phyloP scores from a whole-genome alignment of 495 filamentous ascomycete genomes.

The Neurospora sublineolata region DNA sequence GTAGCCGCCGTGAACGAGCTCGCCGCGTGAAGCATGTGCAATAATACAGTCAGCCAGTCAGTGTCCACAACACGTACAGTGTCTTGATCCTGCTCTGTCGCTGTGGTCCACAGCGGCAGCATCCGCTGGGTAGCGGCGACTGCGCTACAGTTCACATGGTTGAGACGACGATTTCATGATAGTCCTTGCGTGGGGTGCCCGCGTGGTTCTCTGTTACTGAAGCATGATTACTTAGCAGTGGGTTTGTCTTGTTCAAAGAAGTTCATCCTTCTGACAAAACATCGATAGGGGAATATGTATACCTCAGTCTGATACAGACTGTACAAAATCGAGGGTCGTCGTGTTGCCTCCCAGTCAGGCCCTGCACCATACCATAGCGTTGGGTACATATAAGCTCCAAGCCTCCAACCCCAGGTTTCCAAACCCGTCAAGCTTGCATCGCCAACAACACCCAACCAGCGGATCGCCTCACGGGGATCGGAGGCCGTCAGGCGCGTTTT shows the following conservation, averaged over 20 bases:
- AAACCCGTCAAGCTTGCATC: background rate
- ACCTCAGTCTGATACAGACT: no score
- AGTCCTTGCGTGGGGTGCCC: background rate
- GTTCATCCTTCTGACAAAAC: no score
- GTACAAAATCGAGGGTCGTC: background rate
- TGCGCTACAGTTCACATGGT: no score
- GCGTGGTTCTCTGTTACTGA: background rate
- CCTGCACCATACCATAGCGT: background rate
- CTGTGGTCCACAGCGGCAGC: background rate
- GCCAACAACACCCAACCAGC: background rate
- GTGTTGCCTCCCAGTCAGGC: background rate
- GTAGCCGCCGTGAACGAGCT: background rate
- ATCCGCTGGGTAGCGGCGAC: background rate
- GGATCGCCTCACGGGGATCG: background rate
- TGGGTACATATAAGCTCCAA: background rate
- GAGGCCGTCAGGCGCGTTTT: background rate
- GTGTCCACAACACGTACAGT: background rate
- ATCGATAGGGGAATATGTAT: no score
- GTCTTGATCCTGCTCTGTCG: background rate
- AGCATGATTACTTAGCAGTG: background rate
- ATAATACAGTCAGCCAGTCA: background rate
- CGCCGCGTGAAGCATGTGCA: background rate
- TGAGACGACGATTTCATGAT: background rate
- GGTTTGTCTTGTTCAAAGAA: no score
- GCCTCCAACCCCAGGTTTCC: background rate